phyloP scores from a whole-genome alignment of 2,329 filamentous ascomycete species.

The Pseudogymnoascus sp. region DNA sequence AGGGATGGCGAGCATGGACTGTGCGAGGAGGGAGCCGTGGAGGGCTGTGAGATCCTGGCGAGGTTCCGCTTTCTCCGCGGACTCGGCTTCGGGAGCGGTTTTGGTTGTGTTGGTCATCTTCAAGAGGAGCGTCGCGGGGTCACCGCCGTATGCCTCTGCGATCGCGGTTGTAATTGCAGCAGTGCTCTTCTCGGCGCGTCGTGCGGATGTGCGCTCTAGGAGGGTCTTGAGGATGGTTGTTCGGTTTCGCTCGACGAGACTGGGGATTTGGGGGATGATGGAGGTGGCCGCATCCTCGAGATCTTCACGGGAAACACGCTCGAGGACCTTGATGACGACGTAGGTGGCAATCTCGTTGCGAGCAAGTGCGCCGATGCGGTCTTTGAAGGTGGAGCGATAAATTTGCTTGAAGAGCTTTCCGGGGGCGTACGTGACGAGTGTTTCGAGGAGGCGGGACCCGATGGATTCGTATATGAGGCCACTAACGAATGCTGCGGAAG shows the following conservation, averaged over 20 bases:
- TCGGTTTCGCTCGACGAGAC: slow-evolving; percentile 65
- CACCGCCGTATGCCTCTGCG: slow-evolving; percentile 46
- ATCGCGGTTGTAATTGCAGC: slow-evolving; percentile 48
- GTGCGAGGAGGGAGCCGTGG: slow-evolving; percentile 76
- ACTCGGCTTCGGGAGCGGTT: slow-evolving; percentile 34
- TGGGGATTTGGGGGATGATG: slow-evolving; percentile 64
- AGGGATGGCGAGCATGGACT: slow-evolving; percentile 68
- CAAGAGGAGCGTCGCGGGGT: slow-evolving; percentile 42
- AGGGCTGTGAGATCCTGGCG: slow-evolving; percentile 37
- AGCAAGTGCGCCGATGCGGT: slow-evolving; percentile 70
- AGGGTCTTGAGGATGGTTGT: slow-evolving; percentile 73
- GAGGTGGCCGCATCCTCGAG: slow-evolving; percentile 63
- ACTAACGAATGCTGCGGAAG: slow-evolving; percentile 73
- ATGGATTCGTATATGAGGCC: slow-evolving; percentile 83
- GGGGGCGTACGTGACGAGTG: slow-evolving; percentile 69
- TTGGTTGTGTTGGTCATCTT: slow-evolving; percentile 50
- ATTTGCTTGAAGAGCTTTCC: slow-evolving; percentile 87
- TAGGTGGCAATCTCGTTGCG: slow-evolving; percentile 89
- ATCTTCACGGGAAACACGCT: slow-evolving; percentile 80
- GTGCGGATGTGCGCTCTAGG: slow-evolving; percentile 71
- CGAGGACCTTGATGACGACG: slow-evolving; percentile 73
- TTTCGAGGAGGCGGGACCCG: slow-evolving; percentile 83
- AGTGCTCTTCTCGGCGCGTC: slow-evolving; percentile 45
- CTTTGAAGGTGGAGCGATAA: slow-evolving; percentile 71
- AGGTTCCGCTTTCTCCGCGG: slow-evolving; percentile 23